Conservation (phyloP, 495 filamentous ascomycete genomes). For the Neurospora sp. region DNA sequence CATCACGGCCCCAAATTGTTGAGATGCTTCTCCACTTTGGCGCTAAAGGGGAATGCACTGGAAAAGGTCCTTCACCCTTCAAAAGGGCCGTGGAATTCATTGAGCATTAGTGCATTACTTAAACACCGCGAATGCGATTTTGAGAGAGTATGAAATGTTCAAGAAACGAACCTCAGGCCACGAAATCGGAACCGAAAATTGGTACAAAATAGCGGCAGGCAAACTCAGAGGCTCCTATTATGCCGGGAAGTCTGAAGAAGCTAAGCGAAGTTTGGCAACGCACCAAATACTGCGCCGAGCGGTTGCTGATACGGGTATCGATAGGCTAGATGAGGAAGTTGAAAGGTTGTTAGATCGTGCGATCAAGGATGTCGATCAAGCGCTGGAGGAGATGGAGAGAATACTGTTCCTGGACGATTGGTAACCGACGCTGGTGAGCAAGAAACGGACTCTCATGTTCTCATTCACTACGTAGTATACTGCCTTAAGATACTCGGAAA, state of each 20-base stretch:
- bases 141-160: background rate
- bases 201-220: background rate
- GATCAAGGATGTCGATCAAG: background rate
- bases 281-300: background rate
- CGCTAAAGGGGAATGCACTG: background rate
- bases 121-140: accelerated
- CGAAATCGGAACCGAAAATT: background rate
- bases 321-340: background rate
- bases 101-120: no score
- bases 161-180: background rate
- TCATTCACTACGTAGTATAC: no score
- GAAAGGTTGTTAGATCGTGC: background rate
- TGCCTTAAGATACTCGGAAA: no score
- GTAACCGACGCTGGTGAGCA: no score
- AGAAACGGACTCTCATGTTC: no score
- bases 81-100: background rate
- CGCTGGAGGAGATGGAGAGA: background rate
- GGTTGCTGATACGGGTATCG: background rate
- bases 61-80: background rate
- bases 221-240: no score
- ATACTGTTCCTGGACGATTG: no score
- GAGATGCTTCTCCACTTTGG: background rate
- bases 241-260: no score
- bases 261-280: background rate
- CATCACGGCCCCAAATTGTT: background rate